Evolutionary conservation across 2,329 filamentous ascomycete species (phyloP), one percentile per base, ranked within the genome.

Genomic region (Clathrospora elynae): DNA sequence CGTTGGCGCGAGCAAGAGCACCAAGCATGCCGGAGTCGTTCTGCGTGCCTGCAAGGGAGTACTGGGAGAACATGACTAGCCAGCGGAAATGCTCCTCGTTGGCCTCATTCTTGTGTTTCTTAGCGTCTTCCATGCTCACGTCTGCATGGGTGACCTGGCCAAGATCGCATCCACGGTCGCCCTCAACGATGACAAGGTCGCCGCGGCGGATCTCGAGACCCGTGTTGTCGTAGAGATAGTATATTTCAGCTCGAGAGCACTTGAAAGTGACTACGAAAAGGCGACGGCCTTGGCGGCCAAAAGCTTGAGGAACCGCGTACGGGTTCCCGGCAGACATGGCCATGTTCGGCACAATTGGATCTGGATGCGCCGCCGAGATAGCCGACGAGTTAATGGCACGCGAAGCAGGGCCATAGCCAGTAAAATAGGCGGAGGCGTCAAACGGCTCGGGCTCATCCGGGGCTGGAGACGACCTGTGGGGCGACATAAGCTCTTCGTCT

Each of bases 1-100:
- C 64, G 6, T 66, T 64, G 9, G 65, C 67, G 19, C 66, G 62
- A 35, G 64, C 62, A 18, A 69, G 55, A 10, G 65, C 57, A 17
- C 66, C 66, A 67, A 77, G 55, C 73, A 88, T 66, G 30, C 60
- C 64, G 84, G 88, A 67, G 23, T 66, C 64, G 16, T 62, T 64
- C 13, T 62, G 54, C 3, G 54, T 55, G 6, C 65, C 65, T 10
- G 64, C 57, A 22, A 67, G 51, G 1, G 67, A 68, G 47, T 68
- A 67, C 32, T 90, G 86, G 1, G 90, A 96, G 70, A 96, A 99
- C 88, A 97, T 93, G 87, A 97, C 96, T 38, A 99, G 79, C 89
- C 92, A 97, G 63, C 90, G 91, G 74, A 96, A 96, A 68, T 99
- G 93, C 67, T 97, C 90, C 67, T 96, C 90, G 2, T 88, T 88